phyloP scores from a whole-genome alignment of 2,329 filamentous ascomycete genomes.

The Bipolaris oryzae region DNA sequence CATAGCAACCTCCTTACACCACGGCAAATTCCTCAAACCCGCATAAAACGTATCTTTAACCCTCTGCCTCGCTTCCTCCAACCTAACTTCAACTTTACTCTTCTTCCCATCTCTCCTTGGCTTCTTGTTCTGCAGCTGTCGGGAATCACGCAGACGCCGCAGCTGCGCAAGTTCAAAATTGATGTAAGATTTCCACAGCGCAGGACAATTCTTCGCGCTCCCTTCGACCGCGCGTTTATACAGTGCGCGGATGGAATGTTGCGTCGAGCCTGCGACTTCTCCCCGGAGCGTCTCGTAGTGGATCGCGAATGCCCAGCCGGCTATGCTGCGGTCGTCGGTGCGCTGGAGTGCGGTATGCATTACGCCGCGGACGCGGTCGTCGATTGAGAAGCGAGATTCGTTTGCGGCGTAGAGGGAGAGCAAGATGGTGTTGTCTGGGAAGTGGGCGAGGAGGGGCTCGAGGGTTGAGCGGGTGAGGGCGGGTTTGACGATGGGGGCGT shows the following conservation, averaged over 20 bases:
- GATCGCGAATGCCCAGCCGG: constrained; percentile 62
- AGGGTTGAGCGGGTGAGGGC: constrained; percentile 68
- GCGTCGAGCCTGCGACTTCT: constrained; percentile 52
- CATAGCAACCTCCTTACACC: constrained; percentile 66
- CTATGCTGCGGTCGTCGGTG: constrained; percentile 47
- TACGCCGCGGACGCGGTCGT: constrained; percentile 76
- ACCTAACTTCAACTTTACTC: constrained; percentile 22
- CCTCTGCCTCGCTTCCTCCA: constrained; percentile 44
- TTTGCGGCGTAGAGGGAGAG: constrained; percentile 75
- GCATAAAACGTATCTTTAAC: constrained; percentile 62
- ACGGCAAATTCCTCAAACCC: constrained; percentile 64
- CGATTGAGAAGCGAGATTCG: constrained; percentile 72
- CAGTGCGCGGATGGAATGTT: constrained; percentile 60
- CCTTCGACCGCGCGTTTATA: constrained; percentile 60
- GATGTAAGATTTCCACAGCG: constrained; percentile 43
- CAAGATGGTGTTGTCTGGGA: constrained; percentile 79
- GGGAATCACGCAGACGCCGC: constrained; percentile 15
- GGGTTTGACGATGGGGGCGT: constrained; percentile 70
- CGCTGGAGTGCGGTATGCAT: constrained; percentile 54
- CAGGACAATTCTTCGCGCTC: constrained; percentile 35
- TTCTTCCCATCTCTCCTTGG: constrained; percentile 27
- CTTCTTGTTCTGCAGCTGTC: constrained; percentile 9
- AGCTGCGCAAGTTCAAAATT: constrained; percentile 38
- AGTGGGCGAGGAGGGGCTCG: constrained; percentile 63
- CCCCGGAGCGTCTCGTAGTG: constrained; percentile 58